Percentiles rank a stretch among this genome's conserved stretches.
Evolutionary conservation across 768 basidiomycete genomes (phyloP).

Genomic region (Dentipellis sp.): DNA sequence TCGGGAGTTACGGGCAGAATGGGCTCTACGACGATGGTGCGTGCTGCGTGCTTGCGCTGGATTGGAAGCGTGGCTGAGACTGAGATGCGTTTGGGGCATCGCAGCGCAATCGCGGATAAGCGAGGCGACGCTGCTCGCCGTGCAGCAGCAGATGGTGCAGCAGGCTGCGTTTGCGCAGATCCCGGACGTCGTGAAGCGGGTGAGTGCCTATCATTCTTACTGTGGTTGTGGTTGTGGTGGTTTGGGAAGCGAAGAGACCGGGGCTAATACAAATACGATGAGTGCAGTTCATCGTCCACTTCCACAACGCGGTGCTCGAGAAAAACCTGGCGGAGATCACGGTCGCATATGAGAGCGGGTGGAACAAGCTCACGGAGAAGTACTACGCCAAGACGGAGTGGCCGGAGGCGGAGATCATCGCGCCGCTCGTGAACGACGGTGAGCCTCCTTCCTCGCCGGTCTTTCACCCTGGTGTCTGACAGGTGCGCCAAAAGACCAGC

Average conservation of each 20-base stretch:
- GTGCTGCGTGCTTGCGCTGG: conserved; percentile 7
- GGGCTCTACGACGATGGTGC: conserved; percentile 61
- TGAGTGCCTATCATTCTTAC: conserved; percentile 26
- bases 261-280: conserved; percentile 6
- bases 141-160: conserved; percentile 80
- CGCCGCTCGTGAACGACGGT: conserved; percentile 92
- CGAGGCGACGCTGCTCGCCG: conserved; percentile 56
- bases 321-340: conserved; percentile 91
- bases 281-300: conserved; percentile 83
- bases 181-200: conserved; percentile 84
- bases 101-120: conserved; percentile 55
- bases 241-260: not conserved
- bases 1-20: conserved; percentile 61
- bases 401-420: conserved; percentile 95
- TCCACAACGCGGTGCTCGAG: conserved; percentile 86
- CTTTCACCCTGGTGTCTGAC: not conserved
- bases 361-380: conserved; percentile 95
- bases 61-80: not conserved
- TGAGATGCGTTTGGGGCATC: conserved; percentile 1
- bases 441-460: conserved; percentile 17
- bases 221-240: too few species aligned
- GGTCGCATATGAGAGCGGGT: conserved; percentile 90
- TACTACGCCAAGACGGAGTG: conserved; percentile 92
- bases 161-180: conserved; percentile 77
- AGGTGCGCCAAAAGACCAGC: conserved; percentile 50